Percentiles rank a stretch among this genome's conserved stretches.
Evolutionary conservation across 306 rosid species (phyloP).

Genomic region (Prinsepia uniflora): DNA sequence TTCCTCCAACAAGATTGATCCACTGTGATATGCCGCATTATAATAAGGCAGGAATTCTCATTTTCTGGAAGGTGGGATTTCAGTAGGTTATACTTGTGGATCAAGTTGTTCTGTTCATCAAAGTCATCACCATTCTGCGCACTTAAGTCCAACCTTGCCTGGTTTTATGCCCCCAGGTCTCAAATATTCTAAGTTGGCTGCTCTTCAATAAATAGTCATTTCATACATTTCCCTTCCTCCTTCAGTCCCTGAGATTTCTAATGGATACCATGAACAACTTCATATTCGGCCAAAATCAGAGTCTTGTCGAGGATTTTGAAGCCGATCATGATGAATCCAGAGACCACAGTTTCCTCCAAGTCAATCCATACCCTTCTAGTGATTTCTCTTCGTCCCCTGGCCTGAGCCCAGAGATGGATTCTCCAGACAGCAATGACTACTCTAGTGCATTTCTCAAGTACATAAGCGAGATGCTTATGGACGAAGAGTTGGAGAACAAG

Average conservation of each 20-base stretch:
- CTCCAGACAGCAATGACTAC: constrained; percentile 31
- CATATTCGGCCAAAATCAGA: constrained; percentile 37
- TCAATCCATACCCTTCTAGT: constrained; percentile 13
- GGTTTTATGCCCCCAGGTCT: not conserved
- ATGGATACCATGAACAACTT: constrained; percentile 27
- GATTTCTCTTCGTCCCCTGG: constrained; percentile 18
- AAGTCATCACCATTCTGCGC: not conserved
- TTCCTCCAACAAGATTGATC: not conserved
- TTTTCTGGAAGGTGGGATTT: not conserved
- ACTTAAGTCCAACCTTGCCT: not conserved
- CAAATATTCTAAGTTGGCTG: constrained; percentile 1
- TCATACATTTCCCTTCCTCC: not conserved
- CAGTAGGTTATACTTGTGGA: not conserved
- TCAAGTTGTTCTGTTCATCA: not conserved
- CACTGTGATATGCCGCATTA: not conserved
- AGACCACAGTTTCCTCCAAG: constrained; percentile 26
- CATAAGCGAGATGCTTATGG: constrained; percentile 77
- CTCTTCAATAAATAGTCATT: not conserved
- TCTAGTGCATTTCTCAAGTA: constrained; percentile 52
- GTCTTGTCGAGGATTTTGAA: constrained; percentile 26
- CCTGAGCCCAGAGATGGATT: constrained; percentile 33
- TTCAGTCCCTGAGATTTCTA: constrained; percentile 5
- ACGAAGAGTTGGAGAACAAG: constrained; percentile 53
- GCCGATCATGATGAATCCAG: constrained; percentile 26
- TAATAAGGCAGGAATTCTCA: not conserved